phyloP scores from a whole-genome alignment of 163 green algal species.

The Trebouxia gelatinosa region DNA sequence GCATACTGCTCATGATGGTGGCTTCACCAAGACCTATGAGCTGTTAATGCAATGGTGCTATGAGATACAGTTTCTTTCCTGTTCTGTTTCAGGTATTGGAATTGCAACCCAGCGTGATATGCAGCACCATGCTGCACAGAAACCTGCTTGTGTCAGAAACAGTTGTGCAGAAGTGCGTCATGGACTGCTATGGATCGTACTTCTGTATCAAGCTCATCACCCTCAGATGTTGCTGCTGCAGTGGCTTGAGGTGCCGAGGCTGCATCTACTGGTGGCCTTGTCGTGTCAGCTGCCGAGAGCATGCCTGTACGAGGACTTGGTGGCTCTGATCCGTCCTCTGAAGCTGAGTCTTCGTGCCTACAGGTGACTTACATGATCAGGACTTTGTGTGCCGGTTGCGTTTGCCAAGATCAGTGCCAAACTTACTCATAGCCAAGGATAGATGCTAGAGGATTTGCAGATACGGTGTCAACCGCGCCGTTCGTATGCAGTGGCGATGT shows the following conservation, averaged over 20 bases:
- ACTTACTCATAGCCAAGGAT: slow-evolving; percentile 43
- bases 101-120: too few relatives aligned
- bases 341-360: slow-evolving; percentile 26
- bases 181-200: neutral
- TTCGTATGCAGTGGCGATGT: too few relatives aligned
- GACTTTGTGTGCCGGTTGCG: neutral
- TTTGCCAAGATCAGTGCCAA: neutral
- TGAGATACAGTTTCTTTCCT: too few relatives aligned
- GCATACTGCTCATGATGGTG: too few relatives aligned
- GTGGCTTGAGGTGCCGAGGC: neutral
- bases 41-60: too few relatives aligned
- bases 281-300: neutral
- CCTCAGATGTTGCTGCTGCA: neutral
- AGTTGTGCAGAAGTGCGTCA: neutral
- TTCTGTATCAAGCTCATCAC: neutral
- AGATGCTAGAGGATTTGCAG: slow-evolving; percentile 35
- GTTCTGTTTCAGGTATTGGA: too few relatives aligned
- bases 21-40: too few relatives aligned
- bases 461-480: neutral
- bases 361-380: neutral
- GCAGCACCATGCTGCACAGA: neutral
- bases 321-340: slow-evolving; percentile 26
- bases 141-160: neutral
- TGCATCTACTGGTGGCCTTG: neutral
- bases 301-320: neutral